Conservation (phyloP, 2,329 filamentous ascomycete species). For the Aspergillus glaucus region DNA sequence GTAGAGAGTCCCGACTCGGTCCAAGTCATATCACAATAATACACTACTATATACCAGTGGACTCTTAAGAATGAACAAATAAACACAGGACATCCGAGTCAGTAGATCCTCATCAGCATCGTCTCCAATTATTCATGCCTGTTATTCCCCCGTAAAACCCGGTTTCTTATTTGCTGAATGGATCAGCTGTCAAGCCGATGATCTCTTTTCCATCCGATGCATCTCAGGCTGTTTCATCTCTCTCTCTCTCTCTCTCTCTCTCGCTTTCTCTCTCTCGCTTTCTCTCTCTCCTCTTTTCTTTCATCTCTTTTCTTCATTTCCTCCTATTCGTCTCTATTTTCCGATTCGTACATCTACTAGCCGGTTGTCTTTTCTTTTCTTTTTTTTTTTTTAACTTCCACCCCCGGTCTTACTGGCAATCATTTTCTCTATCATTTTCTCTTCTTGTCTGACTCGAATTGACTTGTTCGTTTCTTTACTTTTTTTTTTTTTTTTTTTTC, state of each 20-base stretch:
- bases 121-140: neutral
- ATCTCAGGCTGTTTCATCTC: conserved; percentile 19
- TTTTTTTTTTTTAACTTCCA: neutral
- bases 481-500: too few species aligned
- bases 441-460: conserved; percentile 1
- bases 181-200: conserved; percentile 22
- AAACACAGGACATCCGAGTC: neutral
- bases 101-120: neutral
- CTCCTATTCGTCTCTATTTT: conserved; percentile 4
- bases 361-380: neutral
- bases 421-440: conserved; percentile 4
- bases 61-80: too few species aligned
- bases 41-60: neutral
- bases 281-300: conserved; percentile 1
- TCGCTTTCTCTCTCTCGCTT: too few species aligned
- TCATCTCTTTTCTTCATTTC: conserved; percentile 4
- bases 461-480: neutral
- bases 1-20: neutral
- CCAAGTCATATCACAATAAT: neutral
- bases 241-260: too few species aligned
- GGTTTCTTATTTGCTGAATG: conserved; percentile 13
- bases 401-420: conserved; percentile 5
- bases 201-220: conserved; percentile 17
- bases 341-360: neutral
- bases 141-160: neutral